phyloP scores from a whole-genome alignment of 2,329 filamentous ascomycete species.

The Alternaria triticimaculans region DNA sequence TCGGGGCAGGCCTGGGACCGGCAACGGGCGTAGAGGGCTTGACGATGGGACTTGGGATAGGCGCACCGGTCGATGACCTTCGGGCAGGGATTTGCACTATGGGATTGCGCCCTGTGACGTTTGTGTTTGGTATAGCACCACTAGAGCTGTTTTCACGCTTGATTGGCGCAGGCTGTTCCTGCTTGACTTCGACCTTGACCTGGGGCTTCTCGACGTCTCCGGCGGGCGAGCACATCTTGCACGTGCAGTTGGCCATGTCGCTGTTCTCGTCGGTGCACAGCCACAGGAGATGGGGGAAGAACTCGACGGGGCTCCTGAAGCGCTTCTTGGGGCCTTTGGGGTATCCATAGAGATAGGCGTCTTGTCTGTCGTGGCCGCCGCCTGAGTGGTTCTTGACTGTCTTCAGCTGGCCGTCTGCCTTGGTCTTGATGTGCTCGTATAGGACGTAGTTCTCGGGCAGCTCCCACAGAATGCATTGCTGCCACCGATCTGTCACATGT shows the following conservation, averaged over 20 bases:
- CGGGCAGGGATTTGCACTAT: conserved; percentile 37
- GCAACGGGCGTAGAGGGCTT: conserved; percentile 21
- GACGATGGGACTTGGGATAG: conserved; percentile 29
- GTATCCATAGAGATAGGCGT: conserved; percentile 67
- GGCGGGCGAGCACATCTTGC: conserved; percentile 63
- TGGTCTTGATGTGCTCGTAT: conserved; percentile 65
- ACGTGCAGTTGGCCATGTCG: conserved; percentile 63
- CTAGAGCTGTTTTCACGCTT: conserved; percentile 38
- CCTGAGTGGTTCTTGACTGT: conserved; percentile 58
- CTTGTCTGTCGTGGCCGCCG: conserved; percentile 61
- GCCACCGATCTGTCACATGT: conserved; percentile 45
- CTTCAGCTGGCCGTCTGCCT: conserved; percentile 56
- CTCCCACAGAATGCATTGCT: conserved; percentile 58
- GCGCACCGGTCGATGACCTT: conserved; percentile 24
- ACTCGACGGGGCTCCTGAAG: conserved; percentile 65
- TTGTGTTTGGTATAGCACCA: background rate
- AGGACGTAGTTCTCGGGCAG: conserved; percentile 64
- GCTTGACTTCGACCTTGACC: conserved; percentile 30
- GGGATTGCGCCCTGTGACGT: conserved; percentile 22
- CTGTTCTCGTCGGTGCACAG: conserved; percentile 60
- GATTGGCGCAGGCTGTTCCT: conserved; percentile 23
- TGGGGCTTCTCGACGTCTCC: conserved; percentile 49
- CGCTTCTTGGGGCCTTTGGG: conserved; percentile 63
- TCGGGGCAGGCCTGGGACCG: background rate
- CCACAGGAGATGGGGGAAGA: conserved; percentile 67